phyloP scores from a whole-genome alignment of 1,139 yeast genomes.

The Sugiyamaella pinicola region DNA sequence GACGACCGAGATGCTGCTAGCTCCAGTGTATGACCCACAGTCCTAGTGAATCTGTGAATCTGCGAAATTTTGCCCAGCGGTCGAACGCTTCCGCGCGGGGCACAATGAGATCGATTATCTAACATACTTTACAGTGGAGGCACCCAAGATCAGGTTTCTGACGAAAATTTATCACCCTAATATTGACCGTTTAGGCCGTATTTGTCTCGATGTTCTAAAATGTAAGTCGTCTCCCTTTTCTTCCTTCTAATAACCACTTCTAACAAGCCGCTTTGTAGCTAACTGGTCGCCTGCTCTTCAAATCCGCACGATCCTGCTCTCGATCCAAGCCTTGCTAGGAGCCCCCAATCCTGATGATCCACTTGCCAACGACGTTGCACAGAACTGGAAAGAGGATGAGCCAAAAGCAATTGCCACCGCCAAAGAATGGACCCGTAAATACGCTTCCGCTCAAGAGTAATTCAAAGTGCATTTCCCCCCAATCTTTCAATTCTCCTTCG shows the following conservation, averaged over 20 bases:
- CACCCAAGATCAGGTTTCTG: slow-evolving; percentile 89
- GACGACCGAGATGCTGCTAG: no score
- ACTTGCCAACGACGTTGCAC: slow-evolving; percentile 95
- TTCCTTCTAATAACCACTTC: neutral
- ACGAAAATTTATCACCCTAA: slow-evolving; percentile 96
- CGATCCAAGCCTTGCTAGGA: slow-evolving; percentile 90
- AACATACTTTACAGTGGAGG: slow-evolving; percentile 55
- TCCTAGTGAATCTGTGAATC: no score
- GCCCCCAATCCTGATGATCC: slow-evolving; percentile 99
- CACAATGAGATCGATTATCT: neutral
- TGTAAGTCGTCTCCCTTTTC: slow-evolving; percentile 45
- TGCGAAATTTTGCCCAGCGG: no score
- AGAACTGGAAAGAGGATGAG: slow-evolving; percentile 91
- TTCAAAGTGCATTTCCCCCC: neutral
- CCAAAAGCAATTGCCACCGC: slow-evolving; percentile 79
- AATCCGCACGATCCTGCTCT: slow-evolving; percentile 87
- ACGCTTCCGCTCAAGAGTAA: slow-evolving; percentile 55
- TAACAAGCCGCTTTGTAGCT: no score
- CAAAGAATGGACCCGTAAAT: slow-evolving; percentile 78
- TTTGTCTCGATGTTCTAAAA: slow-evolving; percentile 91
- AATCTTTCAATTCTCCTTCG: neutral
- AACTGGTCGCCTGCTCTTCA: slow-evolving; percentile 99
- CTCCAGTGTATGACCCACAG: no score
- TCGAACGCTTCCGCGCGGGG: no score
- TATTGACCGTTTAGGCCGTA: slow-evolving; percentile 91